Conservation (phyloP, 768 basidiomycete species). For the Rhizopogon vulgaris region DNA sequence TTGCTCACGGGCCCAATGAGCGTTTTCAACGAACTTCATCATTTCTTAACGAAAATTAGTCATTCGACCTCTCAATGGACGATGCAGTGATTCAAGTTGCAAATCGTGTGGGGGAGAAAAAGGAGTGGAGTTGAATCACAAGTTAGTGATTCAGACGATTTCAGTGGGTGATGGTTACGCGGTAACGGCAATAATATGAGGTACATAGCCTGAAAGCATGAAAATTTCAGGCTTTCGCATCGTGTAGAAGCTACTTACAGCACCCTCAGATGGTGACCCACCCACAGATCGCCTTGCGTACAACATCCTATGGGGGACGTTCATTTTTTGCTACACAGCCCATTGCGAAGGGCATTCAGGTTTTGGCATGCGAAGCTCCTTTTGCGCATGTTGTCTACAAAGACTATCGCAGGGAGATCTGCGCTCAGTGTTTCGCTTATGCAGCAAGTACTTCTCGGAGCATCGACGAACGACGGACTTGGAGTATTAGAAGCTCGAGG, state of each 20-base stretch:
- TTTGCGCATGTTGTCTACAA: conserved; percentile 55
- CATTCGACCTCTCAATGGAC: too few species aligned
- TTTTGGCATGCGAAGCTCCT: conserved; percentile 42
- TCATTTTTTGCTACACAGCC: conserved; percentile 41
- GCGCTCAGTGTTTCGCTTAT: conserved; percentile 59
- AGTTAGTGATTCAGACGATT: too few species aligned
- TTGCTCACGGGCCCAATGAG: too few species aligned
- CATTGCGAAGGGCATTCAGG: conserved; percentile 37
- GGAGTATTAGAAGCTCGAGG: conserved; percentile 34
- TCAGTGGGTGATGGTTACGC: too few species aligned
- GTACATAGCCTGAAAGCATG: background rate
- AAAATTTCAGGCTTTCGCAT: background rate
- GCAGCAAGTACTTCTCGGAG: conserved; percentile 23
- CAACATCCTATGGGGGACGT: conserved; percentile 45
- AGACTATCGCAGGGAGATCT: conserved; percentile 62
- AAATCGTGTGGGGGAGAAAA: too few species aligned
- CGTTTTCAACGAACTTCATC: too few species aligned
- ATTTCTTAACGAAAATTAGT: too few species aligned
- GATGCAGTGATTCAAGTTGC: too few species aligned
- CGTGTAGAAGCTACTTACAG: background rate
- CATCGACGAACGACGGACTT: conserved; percentile 28
- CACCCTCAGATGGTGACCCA: background rate
- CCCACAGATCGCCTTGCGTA: conserved; percentile 11
- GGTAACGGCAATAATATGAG: too few species aligned
- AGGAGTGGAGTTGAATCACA: too few species aligned